Percentiles rank a stretch among this genome's conserved stretches.
These are phyloP conservation scores for Spergularia marina DNA, from an alignment of 148 eudicot species.

Conservation along the genomic window DNA sequence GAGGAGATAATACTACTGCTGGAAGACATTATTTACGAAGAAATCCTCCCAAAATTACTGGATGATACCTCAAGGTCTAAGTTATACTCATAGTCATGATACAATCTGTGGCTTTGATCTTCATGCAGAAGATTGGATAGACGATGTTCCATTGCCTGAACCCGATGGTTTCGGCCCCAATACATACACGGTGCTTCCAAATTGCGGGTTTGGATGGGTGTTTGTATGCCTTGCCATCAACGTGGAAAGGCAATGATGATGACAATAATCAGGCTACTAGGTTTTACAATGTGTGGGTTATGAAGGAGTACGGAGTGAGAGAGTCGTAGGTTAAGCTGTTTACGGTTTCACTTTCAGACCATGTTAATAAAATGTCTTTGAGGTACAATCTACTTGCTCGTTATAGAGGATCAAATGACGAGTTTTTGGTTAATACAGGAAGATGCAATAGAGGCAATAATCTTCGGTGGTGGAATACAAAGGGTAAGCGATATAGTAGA, in stretches of 20 bases:
- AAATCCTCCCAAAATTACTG: neutral
- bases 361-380: neutral
- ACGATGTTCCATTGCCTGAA: neutral
- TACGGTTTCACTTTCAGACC: neutral
- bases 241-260: neutral
- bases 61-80: no score
- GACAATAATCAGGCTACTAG: neutral
- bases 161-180: neutral
- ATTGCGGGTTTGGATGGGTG: conserved; percentile 15
- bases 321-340: conserved; percentile 13
- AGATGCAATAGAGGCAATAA: no score
- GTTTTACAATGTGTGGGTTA: conserved; percentile 12
- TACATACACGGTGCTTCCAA: no score
- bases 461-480: no score
- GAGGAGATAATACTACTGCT: no score
- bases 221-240: neutral
- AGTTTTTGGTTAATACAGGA: no score
- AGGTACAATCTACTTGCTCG: neutral
- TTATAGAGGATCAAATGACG: neutral
- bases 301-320: conserved; percentile 18
- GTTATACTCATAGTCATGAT: no score
- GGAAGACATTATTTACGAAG: neutral
- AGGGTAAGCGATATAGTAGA: no score
- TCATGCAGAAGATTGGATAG: neutral
- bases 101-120: neutral